phyloP scores from a whole-genome alignment of 352 stramenopile species.

The Pythium brachiatum region DNA sequence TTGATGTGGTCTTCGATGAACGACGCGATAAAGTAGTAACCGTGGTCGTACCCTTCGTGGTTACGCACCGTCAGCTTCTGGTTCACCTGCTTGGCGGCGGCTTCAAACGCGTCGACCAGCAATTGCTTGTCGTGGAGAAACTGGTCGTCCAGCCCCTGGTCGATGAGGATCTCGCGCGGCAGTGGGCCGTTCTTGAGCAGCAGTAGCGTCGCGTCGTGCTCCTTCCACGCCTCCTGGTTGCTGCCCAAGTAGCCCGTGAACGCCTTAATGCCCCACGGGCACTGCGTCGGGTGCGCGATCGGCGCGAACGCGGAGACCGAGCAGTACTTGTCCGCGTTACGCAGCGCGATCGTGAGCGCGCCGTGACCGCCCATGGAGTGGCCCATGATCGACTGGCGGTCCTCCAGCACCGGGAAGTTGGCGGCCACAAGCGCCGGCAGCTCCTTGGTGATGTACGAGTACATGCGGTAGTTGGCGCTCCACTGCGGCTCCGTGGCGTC shows the following conservation, averaged over 20 bases:
- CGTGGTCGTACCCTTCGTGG: slow-evolving; percentile 95
- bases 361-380: slow-evolving; percentile 98
- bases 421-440: slow-evolving; percentile 87
- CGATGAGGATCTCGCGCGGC: slow-evolving; percentile 80
- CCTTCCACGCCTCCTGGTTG: slow-evolving; percentile 84
- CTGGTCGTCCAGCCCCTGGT: slow-evolving; percentile 88
- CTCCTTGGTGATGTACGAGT: slow-evolving; percentile 96
- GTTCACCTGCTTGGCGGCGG: slow-evolving; percentile 71
- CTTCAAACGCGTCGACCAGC: slow-evolving; percentile 88
- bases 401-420: slow-evolving; percentile 84
- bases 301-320: slow-evolving; percentile 96
- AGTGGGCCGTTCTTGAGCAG: slow-evolving; percentile 67
- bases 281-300: slow-evolving; percentile 95
- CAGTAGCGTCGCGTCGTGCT: slow-evolving; percentile 92
- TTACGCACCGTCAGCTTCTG: slow-evolving; percentile 84
- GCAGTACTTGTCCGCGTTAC: slow-evolving; percentile 84
- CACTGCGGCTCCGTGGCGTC: slow-evolving; percentile 94
- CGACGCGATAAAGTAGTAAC: slow-evolving; percentile 97
- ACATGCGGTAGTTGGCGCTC: slow-evolving; percentile 96
- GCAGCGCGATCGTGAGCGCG: slow-evolving; percentile 93
- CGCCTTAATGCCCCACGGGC: slow-evolving; percentile 98
- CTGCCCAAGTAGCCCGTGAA: slow-evolving; percentile 96
- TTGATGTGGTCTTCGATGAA: slow-evolving; percentile 96
- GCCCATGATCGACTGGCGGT: slow-evolving; percentile 90
- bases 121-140: slow-evolving; percentile 90